phyloP scores from a whole-genome alignment of 2,329 filamentous ascomycete genomes.

The Sordariomycetes sp. region DNA sequence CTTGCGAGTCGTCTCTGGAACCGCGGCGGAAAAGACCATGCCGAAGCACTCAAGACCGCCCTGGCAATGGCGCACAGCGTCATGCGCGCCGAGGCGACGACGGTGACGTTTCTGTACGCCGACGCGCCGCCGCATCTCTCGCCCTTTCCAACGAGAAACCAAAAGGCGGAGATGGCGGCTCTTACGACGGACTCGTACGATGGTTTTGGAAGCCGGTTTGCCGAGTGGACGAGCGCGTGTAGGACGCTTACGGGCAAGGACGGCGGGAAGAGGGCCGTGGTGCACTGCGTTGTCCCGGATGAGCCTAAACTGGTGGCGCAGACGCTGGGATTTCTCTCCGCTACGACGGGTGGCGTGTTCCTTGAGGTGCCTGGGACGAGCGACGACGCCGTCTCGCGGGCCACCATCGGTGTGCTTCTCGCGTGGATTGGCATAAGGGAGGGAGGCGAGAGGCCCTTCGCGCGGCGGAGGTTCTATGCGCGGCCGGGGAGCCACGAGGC shows the following conservation, averaged over 20 bases:
- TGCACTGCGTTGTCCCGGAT: conserved; percentile 27
- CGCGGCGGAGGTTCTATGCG: neutral
- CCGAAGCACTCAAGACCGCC: conserved; percentile 34
- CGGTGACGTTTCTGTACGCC: conserved; percentile 32
- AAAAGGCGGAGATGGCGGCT: conserved; percentile 13
- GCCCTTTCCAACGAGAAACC: conserved; percentile 13
- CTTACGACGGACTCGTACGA: conserved; percentile 14
- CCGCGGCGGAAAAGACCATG: conserved; percentile 24
- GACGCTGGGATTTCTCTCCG: conserved; percentile 26
- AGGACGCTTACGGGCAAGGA: conserved; percentile 16
- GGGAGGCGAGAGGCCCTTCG: neutral
- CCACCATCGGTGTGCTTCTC: conserved; percentile 26
- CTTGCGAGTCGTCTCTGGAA: conserved; percentile 19
- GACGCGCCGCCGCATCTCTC: conserved; percentile 32
- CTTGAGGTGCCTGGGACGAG: conserved; percentile 15
- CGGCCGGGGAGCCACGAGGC: conserved; percentile 7
- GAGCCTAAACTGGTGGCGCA: conserved; percentile 10
- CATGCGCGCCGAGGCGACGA: conserved; percentile 32
- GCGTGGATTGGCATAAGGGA: conserved; percentile 18
- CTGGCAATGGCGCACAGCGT: conserved; percentile 29
- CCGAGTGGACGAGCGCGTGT: conserved; percentile 28
- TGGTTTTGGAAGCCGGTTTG: conserved; percentile 19
- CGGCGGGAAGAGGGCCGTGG: conserved; percentile 19
- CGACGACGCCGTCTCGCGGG: conserved; percentile 20
- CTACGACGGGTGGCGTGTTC: conserved; percentile 25